Percentiles rank a stretch among this genome's conserved stretches.
These are phyloP conservation scores for Candida morakotiae DNA, from an alignment of 805 yeast genomes.

Conservation along the genomic window DNA sequence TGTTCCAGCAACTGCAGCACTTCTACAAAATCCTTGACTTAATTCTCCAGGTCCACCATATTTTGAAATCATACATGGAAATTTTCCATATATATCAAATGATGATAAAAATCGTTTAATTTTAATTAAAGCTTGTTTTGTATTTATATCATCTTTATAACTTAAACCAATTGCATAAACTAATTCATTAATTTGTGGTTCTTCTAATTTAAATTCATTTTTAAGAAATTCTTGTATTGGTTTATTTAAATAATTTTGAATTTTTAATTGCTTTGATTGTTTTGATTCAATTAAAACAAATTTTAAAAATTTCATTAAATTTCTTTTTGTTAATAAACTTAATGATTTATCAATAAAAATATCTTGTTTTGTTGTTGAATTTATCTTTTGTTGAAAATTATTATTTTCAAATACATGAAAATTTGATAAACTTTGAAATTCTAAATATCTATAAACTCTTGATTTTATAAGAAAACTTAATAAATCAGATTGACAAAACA, in stretches of 20 bases:
- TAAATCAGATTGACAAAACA: slow-evolving; percentile 89
- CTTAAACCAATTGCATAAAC: slow-evolving; percentile 84
- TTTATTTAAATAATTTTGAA: slow-evolving; percentile 52
- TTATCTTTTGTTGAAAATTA: slow-evolving; percentile 73
- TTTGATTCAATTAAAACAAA: slow-evolving; percentile 60
- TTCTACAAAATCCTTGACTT: slow-evolving; percentile 93
- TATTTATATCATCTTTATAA: slow-evolving; percentile 52
- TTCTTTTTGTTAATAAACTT: slow-evolving; percentile 70
- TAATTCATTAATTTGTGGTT: slow-evolving; percentile 76
- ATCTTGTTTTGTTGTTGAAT: slow-evolving; percentile 74
- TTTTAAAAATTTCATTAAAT: slow-evolving; percentile 86
- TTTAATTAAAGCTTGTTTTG: slow-evolving; percentile 73
- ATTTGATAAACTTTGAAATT: slow-evolving; percentile 81
- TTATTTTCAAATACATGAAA: slow-evolving; percentile 96
- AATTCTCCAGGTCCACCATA: slow-evolving; percentile 96
- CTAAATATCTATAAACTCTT: slow-evolving; percentile 86
- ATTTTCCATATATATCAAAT: slow-evolving; percentile 88
- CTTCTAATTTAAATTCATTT: slow-evolving; percentile 64
- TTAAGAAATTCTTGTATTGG: slow-evolving; percentile 59
- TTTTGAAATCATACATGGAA: slow-evolving; percentile 88
- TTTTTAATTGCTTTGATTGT: slow-evolving; percentile 43
- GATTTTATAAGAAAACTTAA: slow-evolving; percentile 74
- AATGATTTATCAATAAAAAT: slow-evolving; percentile 86
- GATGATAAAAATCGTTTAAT: slow-evolving; percentile 81
- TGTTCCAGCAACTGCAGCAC: slow-evolving; percentile 97